These are phyloP conservation scores for Cystofilobasidium capitatum DNA, from an alignment of 768 basidiomycete genomes.

Conservation along the genomic window DNA sequence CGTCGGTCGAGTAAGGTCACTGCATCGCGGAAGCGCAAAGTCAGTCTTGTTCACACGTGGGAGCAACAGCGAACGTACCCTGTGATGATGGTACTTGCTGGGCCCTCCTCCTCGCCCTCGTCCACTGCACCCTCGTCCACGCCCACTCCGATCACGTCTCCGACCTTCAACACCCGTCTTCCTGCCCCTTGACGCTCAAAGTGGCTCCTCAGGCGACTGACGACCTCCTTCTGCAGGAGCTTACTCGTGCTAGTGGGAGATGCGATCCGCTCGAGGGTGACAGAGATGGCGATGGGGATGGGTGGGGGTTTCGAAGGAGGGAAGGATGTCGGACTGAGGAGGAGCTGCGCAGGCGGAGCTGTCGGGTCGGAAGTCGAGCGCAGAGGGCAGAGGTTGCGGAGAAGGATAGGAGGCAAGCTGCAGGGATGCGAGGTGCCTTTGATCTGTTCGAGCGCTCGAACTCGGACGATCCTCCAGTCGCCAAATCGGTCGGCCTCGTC, in stretches of 20 bases:
- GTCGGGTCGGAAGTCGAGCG: background rate
- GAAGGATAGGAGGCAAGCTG: slow-evolving; percentile 12
- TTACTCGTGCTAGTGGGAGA: slow-evolving; percentile 62
- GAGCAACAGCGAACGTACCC: background rate
- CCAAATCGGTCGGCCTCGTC: background rate
- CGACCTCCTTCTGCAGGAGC: slow-evolving; percentile 53
- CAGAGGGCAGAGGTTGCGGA: slow-evolving; percentile 13
- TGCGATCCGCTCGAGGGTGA: slow-evolving; percentile 71
- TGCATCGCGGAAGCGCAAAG: background rate
- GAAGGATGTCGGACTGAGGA: slow-evolving; percentile 52
- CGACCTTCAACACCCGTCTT: slow-evolving; percentile 32
- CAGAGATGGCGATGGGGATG: slow-evolving; percentile 57
- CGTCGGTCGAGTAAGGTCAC: background rate
- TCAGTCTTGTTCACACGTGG: background rate
- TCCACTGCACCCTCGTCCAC: slow-evolving; percentile 11
- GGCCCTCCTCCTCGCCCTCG: background rate
- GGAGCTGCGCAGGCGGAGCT: slow-evolving; percentile 30
- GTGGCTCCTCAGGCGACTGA: slow-evolving; percentile 54
- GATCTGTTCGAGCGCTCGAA: slow-evolving; percentile 5
- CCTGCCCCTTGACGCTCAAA: slow-evolving; percentile 44
- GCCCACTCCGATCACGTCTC: slow-evolving; percentile 29
- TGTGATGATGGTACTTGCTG: background rate
- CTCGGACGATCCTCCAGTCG: slow-evolving; percentile 20
- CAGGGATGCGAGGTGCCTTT: background rate
- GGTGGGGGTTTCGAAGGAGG: slow-evolving; percentile 48